Base-by-base conservation (phyloP, 2,329 filamentous ascomycete species). In the Lasiodiplodia citricola region DNA sequence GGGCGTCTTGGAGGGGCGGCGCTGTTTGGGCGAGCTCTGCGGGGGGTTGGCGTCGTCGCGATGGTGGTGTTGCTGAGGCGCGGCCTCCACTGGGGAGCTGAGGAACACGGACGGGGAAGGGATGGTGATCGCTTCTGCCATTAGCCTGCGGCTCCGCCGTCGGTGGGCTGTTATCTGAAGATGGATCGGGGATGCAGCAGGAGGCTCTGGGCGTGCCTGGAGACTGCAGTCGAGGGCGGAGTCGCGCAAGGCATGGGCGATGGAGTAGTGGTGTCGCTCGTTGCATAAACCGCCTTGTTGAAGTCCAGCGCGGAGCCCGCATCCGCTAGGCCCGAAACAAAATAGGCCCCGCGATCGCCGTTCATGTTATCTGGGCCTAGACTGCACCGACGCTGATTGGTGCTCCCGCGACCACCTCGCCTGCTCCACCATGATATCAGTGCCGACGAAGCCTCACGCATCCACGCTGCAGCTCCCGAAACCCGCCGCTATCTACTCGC, bases 101-200 rank as follows among this genome's bases (percentile, higher is more conserved):
- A 84, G 82, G 75, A 85, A 87, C 77, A 84, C 84, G 70, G 86
- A 85, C 67, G 87, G 86, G 64, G 87, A 87, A 70, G 87, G 87
- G 72, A 89, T 88, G 75, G 83, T 85, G 79, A 88, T 86, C 72
- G 83, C 83, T 81, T 89, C 88, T 70, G 82, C 81, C 82, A 84
- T 84, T 63, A 69, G 67, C 68, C 28, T 28, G 58, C 37, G 58
- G 41, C 60, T 69, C 54, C 60, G 60, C 60, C 44, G 25, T n/a
- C 14, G 28, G 16, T 23, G 28, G 35, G 18, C 44, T 66, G 63
- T 69, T 69, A 66, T 54, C 55, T 51, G 52, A 50, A 50, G 55
- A 66, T 60, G 31, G 62, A 66, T 55, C 62, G 68, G 47, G 68
- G 68, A 21, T 67, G 67, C 67, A 68, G 67, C 57, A 68, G 58